Evolutionary conservation across 352 stramenopile genomes (phyloP).

Genomic region (Globisporangium perplexum): DNA sequence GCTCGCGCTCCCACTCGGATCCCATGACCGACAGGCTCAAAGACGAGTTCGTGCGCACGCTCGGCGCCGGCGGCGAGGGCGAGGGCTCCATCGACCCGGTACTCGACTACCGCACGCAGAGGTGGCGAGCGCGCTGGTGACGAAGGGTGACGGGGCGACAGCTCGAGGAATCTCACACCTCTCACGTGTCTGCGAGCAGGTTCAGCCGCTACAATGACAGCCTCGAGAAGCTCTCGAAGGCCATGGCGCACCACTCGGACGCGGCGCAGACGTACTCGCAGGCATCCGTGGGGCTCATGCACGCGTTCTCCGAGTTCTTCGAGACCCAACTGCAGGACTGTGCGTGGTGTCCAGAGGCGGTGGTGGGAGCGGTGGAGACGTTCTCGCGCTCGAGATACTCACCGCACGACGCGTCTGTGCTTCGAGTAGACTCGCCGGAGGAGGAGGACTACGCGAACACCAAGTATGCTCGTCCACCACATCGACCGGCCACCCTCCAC

Average conservation of each 20-base stretch:
- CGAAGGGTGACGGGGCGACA: not conserved
- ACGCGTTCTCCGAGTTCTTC: conserved; percentile 57
- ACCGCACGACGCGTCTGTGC: not conserved
- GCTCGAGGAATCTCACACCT: not conserved
- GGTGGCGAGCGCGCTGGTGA: conserved; percentile 16
- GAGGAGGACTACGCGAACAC: conserved; percentile 17
- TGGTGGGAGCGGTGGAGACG: too few species aligned
- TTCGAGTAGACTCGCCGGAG: conserved; percentile 11
- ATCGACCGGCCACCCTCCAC: not conserved
- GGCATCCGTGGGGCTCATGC: conserved; percentile 38
- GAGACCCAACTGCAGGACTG: conserved; percentile 47
- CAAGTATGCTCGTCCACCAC: conserved; percentile 12
- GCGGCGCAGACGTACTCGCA: conserved; percentile 34
- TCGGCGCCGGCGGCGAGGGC: conserved; percentile 33
- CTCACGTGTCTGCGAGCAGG: conserved; percentile 11
- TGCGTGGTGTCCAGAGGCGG: not conserved
- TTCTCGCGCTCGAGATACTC: not conserved
- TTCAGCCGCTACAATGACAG: conserved; percentile 59
- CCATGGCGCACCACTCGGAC: conserved; percentile 42
- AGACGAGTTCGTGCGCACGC: conserved; percentile 61
- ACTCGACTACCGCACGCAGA: conserved; percentile 56
- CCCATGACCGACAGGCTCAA: conserved; percentile 40
- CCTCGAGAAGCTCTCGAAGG: conserved; percentile 47
- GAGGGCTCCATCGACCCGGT: conserved; percentile 61
- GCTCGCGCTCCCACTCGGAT: not conserved